phyloP scores from a whole-genome alignment of 441 rosid genomes.

The Gossypium aridum region DNA sequence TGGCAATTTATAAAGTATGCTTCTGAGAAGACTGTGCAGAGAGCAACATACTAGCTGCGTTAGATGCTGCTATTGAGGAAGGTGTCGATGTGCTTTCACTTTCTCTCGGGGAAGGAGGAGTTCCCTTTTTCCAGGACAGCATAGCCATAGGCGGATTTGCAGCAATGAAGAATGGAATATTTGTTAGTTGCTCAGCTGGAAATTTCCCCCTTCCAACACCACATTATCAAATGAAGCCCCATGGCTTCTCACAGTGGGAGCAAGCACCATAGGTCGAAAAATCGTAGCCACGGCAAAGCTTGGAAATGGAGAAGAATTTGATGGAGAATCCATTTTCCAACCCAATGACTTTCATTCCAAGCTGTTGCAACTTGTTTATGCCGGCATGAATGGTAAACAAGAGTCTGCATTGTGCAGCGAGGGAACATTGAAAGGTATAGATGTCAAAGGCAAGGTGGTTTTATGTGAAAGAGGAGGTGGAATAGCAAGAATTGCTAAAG shows the following conservation, averaged over 20 bases:
- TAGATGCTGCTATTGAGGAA: conserved; percentile 27
- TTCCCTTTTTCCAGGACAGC: no score
- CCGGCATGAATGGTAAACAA: conserved; percentile 24
- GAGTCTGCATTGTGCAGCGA: conserved; percentile 18
- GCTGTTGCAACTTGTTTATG: conserved; percentile 32
- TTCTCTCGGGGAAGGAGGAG: conserved; percentile 18
- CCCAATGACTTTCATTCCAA: conserved; percentile 19
- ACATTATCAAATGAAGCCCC: conserved; percentile 43
- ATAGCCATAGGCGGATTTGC: conserved; percentile 28
- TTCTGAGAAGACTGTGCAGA: conserved; percentile 21
- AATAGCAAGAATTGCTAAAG: conserved; percentile 22
- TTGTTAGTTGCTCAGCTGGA: conserved; percentile 31
- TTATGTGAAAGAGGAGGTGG: conserved; percentile 37
- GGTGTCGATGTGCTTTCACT: conserved; percentile 28
- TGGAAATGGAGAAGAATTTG: conserved; percentile 30
- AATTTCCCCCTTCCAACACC: conserved; percentile 23
- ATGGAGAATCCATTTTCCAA: conserved; percentile 41
- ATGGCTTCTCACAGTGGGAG: conserved; percentile 42
- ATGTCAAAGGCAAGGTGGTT: conserved; percentile 37
- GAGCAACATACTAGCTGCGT: conserved; percentile 16
- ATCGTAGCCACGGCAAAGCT: conserved; percentile 28
- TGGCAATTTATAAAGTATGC: conserved; percentile 42
- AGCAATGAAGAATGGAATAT: conserved; percentile 28
- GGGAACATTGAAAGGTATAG: conserved; percentile 24
- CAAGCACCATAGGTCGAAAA: conserved; percentile 23